Percentiles rank a stretch among this genome's conserved stretches.
phyloP scores from a whole-genome alignment of 768 basidiomycete species.

The Rhodosporidiobolus odoratus region DNA sequence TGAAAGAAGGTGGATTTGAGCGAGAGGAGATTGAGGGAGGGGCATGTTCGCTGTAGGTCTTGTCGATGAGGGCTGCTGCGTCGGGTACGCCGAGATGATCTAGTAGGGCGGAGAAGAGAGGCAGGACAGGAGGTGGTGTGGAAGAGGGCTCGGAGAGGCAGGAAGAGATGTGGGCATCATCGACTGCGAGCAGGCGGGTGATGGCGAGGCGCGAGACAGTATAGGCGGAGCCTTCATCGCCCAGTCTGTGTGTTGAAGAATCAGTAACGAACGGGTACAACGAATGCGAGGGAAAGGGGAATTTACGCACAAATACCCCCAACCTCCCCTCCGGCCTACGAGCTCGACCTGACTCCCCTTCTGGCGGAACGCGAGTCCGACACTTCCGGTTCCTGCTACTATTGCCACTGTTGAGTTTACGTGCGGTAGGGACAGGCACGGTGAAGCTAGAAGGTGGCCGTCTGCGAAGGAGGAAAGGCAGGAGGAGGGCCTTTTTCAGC shows the following conservation, averaged over 20 bases:
- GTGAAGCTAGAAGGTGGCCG: slow-evolving; percentile 45
- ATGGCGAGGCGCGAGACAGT: slow-evolving; percentile 43
- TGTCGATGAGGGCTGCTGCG: slow-evolving; percentile 41
- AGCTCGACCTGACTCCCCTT: slow-evolving; percentile 30
- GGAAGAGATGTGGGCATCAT: slow-evolving; percentile 40
- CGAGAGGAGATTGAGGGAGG: not conserved
- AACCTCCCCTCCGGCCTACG: slow-evolving; percentile 41
- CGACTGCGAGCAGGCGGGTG: slow-evolving; percentile 35
- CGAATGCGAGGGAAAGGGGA: not conserved
- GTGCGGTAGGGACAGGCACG: slow-evolving; percentile 27
- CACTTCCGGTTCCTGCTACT: slow-evolving; percentile 45
- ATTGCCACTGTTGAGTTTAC: slow-evolving; percentile 42
- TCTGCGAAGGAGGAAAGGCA: slow-evolving; percentile 35
- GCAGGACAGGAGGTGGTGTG: not conserved
- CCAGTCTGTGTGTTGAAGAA: slow-evolving; percentile 33
- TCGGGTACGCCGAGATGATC: slow-evolving; percentile 39
- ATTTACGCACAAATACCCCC: slow-evolving; percentile 46
- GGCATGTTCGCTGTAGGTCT: slow-evolving; percentile 26
- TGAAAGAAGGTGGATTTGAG: slow-evolving; percentile 21
- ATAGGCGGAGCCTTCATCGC: slow-evolving; percentile 46
- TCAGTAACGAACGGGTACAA: not conserved
- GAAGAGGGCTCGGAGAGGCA: slow-evolving; percentile 3
- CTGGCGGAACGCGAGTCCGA: slow-evolving; percentile 37
- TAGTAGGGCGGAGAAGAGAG: slow-evolving; percentile 41
- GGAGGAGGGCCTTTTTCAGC: no score